phyloP scores from a whole-genome alignment of 1,284 basidiomycete genomes.

The Trametes hirsuta region DNA sequence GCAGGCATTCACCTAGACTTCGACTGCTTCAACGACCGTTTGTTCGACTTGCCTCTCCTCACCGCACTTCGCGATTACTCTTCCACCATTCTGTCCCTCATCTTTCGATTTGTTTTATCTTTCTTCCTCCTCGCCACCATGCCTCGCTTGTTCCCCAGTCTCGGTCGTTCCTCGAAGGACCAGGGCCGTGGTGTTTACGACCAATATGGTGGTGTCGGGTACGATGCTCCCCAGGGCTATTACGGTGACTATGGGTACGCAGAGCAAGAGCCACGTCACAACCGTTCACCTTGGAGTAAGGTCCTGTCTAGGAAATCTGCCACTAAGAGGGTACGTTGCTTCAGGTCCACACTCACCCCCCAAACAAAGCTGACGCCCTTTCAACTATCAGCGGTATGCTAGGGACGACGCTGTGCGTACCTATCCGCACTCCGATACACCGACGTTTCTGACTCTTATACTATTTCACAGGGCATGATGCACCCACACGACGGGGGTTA shows the following conservation, averaged over 20 bases:
- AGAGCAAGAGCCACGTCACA: conserved; percentile 25
- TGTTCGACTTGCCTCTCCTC: conserved; percentile 8
- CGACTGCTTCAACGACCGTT: neutral
- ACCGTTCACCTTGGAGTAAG: conserved; percentile 32
- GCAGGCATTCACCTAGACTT: conserved; percentile 24
- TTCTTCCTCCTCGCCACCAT: conserved; percentile 15
- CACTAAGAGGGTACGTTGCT: conserved; percentile 25
- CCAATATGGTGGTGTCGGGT: conserved; percentile 23
- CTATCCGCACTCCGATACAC: neutral
- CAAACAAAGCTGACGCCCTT: neutral
- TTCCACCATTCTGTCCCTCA: conserved; percentile 6
- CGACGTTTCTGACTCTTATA: neutral
- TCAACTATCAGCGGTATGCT: conserved; percentile 19
- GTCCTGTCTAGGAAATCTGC: conserved; percentile 27
- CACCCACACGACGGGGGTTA: conserved; percentile 15
- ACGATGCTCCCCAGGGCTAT: conserved; percentile 27
- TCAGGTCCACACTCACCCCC: neutral
- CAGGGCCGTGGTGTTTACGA: conserved; percentile 19
- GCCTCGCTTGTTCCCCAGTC: conserved; percentile 35
- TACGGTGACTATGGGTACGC: conserved; percentile 28
- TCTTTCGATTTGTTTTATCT: neutral
- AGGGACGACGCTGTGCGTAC: conserved; percentile 29
- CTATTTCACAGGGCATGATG: neutral
- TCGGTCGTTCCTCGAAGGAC: conserved; percentile 34
- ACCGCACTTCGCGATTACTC: neutral